phyloP scores from a whole-genome alignment of 2,329 filamentous ascomycete species.

The Fusarium scirpi region DNA sequence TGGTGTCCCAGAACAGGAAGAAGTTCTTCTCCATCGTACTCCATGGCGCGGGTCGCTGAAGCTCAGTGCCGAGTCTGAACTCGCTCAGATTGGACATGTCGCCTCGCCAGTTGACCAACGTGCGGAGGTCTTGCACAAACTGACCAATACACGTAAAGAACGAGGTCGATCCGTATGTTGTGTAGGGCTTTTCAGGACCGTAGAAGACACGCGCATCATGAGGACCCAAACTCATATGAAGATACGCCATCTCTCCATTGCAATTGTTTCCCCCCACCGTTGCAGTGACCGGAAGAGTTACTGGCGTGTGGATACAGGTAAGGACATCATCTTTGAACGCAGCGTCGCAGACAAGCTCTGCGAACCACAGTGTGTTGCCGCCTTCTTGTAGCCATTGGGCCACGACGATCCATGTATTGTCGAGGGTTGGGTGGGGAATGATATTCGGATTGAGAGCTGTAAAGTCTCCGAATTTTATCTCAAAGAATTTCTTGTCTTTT shows the following conservation, averaged over 20 bases:
- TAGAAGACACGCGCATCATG: slow-evolving; percentile 70
- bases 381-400: slow-evolving; percentile 57
- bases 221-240: slow-evolving; percentile 62
- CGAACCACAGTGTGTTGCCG: slow-evolving; percentile 49
- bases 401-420: slow-evolving; percentile 63
- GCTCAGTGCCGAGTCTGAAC: slow-evolving; percentile 61
- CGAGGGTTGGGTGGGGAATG: slow-evolving; percentile 64
- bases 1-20: slow-evolving; percentile 69
- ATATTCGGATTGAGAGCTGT: slow-evolving; percentile 67
- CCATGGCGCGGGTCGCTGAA: slow-evolving; percentile 62
- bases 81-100: slow-evolving; percentile 44
- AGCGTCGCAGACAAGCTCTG: slow-evolving; percentile 64
- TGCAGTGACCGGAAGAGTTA: slow-evolving; percentile 59
- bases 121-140: slow-evolving; percentile 66
- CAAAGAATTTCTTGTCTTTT: slow-evolving; percentile 60
- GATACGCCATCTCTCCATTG: slow-evolving; percentile 55
- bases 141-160: slow-evolving; percentile 67
- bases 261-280: slow-evolving; percentile 60
- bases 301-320: slow-evolving; percentile 57
- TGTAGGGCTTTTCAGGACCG: slow-evolving; percentile 62
- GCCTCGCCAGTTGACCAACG: slow-evolving; percentile 59
- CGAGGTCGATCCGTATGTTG: slow-evolving; percentile 68
- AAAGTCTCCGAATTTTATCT: slow-evolving; percentile 59
- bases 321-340: slow-evolving; percentile 58
- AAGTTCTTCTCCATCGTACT: slow-evolving; percentile 69